These are phyloP conservation scores for Lepidopterella palustris DNA, from an alignment of 495 filamentous ascomycete species.

Conservation along the genomic window DNA sequence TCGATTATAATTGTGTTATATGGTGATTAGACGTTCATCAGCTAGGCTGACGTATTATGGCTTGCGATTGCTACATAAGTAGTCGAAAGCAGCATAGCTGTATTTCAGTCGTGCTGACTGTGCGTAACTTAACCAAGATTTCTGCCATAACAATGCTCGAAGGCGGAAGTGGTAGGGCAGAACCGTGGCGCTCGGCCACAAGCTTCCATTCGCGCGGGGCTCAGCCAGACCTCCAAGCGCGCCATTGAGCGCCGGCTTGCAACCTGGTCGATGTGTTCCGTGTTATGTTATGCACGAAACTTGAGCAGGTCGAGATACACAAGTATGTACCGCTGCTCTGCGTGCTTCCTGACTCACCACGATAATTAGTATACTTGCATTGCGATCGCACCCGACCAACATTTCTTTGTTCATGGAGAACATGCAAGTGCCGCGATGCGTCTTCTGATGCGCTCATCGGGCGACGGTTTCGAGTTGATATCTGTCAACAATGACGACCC, in stretches of 20 bases:
- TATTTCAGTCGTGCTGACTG: not conserved
- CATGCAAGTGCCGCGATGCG: not conserved
- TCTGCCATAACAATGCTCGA: too few relatives aligned
- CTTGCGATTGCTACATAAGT: not conserved
- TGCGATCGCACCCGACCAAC: slow-evolving; percentile 10
- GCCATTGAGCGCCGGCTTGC: not conserved
- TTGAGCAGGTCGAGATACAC: slow-evolving; percentile 5
- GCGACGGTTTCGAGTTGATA: not conserved
- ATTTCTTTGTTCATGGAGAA: not conserved
- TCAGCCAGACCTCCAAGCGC: not conserved
- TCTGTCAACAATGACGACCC: not conserved
- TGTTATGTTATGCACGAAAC: not conserved
- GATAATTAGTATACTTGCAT: not conserved
- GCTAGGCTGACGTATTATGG: not conserved
- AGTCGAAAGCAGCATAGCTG: not conserved
- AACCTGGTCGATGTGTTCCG: slow-evolving; percentile 1
- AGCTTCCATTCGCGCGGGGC: not conserved
- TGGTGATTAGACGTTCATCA: not conserved
- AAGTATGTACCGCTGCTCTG: slow-evolving; percentile 4
- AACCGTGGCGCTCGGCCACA: too few relatives aligned
- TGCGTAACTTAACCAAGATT: not conserved
- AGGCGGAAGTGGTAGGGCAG: too few relatives aligned
- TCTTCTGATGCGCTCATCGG: not conserved
- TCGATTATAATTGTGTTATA: too few relatives aligned
- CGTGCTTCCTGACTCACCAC: not conserved